Evolutionary conservation across 2,329 filamentous ascomycete species (phyloP).

Genomic region (Thielaviopsis ethacetica): DNA sequence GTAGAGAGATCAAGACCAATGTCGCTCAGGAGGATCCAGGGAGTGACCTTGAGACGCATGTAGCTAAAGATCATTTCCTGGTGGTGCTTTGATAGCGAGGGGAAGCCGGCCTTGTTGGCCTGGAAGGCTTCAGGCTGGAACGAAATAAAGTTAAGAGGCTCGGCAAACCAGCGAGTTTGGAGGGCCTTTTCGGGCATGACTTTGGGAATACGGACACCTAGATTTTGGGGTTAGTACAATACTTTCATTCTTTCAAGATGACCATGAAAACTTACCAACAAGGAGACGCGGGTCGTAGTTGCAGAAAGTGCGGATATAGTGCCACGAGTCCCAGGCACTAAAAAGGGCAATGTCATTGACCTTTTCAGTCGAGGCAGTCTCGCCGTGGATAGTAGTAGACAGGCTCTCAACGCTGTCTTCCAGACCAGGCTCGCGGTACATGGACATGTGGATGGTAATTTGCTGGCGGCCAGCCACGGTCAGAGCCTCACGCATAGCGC

Average conservation of each 20-base stretch:
- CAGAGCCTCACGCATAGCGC: slow-evolving; percentile 68
- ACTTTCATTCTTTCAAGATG: background rate
- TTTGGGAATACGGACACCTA: slow-evolving; percentile 29
- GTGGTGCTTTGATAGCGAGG: slow-evolving; percentile 43
- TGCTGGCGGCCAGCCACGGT: slow-evolving; percentile 59
- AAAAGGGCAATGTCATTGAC: slow-evolving; percentile 48
- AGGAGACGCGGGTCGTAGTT: slow-evolving; percentile 68
- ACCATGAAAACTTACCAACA: slow-evolving; percentile 49
- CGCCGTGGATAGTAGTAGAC: slow-evolving; percentile 20
- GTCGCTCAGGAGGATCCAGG: slow-evolving; percentile 48
- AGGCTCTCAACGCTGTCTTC: slow-evolving; percentile 38
- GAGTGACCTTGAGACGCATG: slow-evolving; percentile 46
- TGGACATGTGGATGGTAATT: slow-evolving; percentile 66
- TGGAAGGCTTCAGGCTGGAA: slow-evolving; percentile 39
- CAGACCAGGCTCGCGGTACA: slow-evolving; percentile 55
- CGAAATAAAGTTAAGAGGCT: slow-evolving; percentile 47
- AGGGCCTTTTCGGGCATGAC: slow-evolving; percentile 42
- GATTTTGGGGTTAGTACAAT: background rate
- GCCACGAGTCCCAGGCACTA: slow-evolving; percentile 85
- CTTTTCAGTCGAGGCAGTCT: slow-evolving; percentile 18
- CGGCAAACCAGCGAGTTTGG: slow-evolving; percentile 52
- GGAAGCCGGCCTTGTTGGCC: slow-evolving; percentile 42
- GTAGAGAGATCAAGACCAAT: slow-evolving; percentile 32
- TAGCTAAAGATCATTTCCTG: slow-evolving; percentile 44
- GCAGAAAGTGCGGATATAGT: slow-evolving; percentile 70